A percentile compares a stretch with the other conserved stretches of the same genome.
phyloP scores from a whole-genome alignment of 2,329 filamentous ascomycete species.

The Cadophora sp. region DNA sequence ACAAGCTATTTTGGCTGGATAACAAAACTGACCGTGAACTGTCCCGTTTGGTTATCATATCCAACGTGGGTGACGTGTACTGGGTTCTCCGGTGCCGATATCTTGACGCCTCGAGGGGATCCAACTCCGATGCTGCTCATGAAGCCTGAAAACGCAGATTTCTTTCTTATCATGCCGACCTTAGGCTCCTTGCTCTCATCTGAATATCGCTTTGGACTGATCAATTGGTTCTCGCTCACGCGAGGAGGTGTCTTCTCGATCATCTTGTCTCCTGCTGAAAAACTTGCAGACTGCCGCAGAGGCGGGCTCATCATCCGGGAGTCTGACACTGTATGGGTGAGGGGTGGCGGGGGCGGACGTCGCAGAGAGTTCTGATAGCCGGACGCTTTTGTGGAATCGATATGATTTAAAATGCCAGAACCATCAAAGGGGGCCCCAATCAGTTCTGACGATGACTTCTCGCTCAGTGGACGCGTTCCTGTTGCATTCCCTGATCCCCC shows the following conservation, averaged over 20 bases:
- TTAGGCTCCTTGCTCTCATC: slow-evolving; percentile 75
- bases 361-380: slow-evolving; percentile 45
- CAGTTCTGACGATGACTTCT: slow-evolving; percentile 62
- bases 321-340: slow-evolving; percentile 61
- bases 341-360: slow-evolving; percentile 52
- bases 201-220: slow-evolving; percentile 75
- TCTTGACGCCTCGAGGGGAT: slow-evolving; percentile 88
- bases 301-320: slow-evolving; percentile 59
- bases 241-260: slow-evolving; percentile 53
- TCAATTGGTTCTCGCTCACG: slow-evolving; percentile 52
- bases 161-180: slow-evolving; percentile 73
- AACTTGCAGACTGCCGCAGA: slow-evolving; percentile 71
- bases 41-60: slow-evolving; percentile 93
- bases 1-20: slow-evolving; percentile 33
- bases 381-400: slow-evolving; percentile 53
- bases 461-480: slow-evolving; percentile 48
- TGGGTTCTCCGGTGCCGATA: slow-evolving; percentile 97
- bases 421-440: slow-evolving; percentile 72
- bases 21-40: slow-evolving; percentile 77
- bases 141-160: slow-evolving; percentile 87
- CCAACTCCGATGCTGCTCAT: slow-evolving; percentile 81
- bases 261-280: slow-evolving; percentile 59
- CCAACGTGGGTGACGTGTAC: slow-evolving; percentile 98
- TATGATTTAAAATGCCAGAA: slow-evolving; percentile 64
- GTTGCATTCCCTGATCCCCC: slow-evolving; percentile 34